Evolutionary conservation across 148 eudicot genomes (phyloP).

Genomic region (Suaeda aralocaspica): DNA sequence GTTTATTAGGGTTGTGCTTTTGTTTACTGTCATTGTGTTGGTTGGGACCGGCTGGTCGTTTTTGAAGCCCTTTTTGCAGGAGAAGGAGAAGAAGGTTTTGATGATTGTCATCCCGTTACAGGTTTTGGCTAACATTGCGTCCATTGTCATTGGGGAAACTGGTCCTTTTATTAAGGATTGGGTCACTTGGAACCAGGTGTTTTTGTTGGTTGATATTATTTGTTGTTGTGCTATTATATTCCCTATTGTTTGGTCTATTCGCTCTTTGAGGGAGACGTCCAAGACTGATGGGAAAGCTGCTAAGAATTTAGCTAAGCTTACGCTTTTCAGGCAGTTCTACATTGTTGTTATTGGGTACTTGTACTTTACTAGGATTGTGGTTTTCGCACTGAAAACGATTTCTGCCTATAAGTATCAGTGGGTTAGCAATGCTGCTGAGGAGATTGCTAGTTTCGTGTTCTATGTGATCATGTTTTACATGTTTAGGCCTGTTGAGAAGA

Average conservation of each 20-base stretch:
- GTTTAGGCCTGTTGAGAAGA: conserved; percentile 97
- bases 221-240: conserved; percentile 89
- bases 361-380: conserved; percentile 94
- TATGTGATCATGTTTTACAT: conserved; percentile 83
- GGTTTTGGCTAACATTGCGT: conserved; percentile 86
- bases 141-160: conserved; percentile 87
- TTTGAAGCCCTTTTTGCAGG: conserved; percentile 91
- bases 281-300: conserved; percentile 99
- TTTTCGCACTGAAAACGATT: conserved; percentile 77
- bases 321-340: conserved; percentile 87
- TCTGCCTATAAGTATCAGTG: conserved; percentile 91
- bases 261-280: conserved; percentile 88
- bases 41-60: conserved; percentile 97
- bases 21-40: conserved; percentile 88
- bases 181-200: conserved; percentile 96
- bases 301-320: conserved; percentile 77
- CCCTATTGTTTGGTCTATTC: conserved; percentile 91
- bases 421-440: conserved; percentile 94
- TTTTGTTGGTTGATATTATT: conserved; percentile 82
- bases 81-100: conserved; percentile 92
- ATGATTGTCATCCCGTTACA: conserved; percentile 94
- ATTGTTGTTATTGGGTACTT: conserved; percentile 93
- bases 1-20: conserved; percentile 66
- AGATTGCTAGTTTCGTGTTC: conserved; percentile 80
- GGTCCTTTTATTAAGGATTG: conserved; percentile 98